Percentiles rank a stretch among this genome's conserved stretches.
Evolutionary conservation across 257 asterid species (phyloP).

Genomic region (Fraxinus excelsior): DNA sequence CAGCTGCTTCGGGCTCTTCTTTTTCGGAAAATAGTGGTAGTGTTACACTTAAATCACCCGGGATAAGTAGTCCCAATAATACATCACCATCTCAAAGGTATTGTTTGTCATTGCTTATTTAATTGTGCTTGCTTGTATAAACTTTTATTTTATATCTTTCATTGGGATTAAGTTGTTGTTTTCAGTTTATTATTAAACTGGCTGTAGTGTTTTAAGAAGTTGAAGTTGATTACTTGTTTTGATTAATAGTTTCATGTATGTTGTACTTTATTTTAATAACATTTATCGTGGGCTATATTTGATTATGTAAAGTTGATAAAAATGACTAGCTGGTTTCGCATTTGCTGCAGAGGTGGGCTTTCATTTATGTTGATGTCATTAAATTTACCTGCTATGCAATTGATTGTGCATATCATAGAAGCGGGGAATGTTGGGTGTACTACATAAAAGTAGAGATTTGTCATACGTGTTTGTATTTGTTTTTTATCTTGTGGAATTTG

Average conservation of each 20-base stretch:
- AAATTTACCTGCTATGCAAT: neutral
- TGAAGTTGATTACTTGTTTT: neutral
- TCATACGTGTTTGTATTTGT: neutral
- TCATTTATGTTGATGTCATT: neutral
- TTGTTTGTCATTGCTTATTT: slow-evolving; percentile 17
- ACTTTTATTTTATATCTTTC: neutral
- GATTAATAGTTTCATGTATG: slow-evolving; percentile 5
- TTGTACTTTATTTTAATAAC: neutral
- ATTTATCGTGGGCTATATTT: neutral
- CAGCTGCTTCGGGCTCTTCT: slow-evolving; percentile 79
- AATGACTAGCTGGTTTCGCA: neutral
- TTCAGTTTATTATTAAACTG: neutral
- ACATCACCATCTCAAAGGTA: slow-evolving; percentile 83
- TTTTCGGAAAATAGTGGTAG: slow-evolving; percentile 84
- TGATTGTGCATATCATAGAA: neutral
- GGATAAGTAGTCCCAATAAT: slow-evolving; percentile 66
- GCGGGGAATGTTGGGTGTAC: neutral
- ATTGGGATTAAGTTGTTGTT: slow-evolving; percentile 7
- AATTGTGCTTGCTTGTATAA: neutral
- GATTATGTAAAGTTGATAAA: neutral
- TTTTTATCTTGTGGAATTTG: slow-evolving; percentile 7
- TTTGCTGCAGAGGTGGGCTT: neutral
- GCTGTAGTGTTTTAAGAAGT: neutral
- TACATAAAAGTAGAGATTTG: slow-evolving; percentile 4
- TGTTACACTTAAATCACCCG: slow-evolving; percentile 58